Conservation (phyloP, 2,329 filamentous ascomycete species). For the Cladorrhinum sp. region DNA sequence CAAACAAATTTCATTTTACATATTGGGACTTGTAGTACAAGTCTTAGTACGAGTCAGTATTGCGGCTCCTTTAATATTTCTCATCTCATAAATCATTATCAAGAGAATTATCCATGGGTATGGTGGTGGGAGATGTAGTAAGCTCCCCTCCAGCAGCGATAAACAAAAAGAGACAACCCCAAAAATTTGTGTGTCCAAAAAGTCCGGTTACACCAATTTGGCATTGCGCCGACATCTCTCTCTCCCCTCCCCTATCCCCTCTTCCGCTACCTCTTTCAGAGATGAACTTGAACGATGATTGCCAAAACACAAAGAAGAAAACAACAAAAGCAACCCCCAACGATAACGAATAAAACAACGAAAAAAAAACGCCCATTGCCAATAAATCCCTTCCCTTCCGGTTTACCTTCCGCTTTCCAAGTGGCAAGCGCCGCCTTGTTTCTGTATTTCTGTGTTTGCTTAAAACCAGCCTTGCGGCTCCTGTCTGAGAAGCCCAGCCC, state of each 20-base stretch:
- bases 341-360: background rate
- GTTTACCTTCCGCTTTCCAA: slow-evolving; percentile 6
- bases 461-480: slow-evolving; percentile 20
- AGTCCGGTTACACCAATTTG: background rate
- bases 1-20: too few species aligned
- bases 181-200: background rate
- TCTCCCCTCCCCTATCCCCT: background rate
- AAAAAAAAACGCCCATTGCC: slow-evolving; percentile 7
- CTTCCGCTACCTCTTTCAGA: background rate
- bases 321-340: background rate
- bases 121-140: too few species aligned
- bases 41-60: too few species aligned
- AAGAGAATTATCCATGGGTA: too few species aligned
- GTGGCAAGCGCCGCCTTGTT: slow-evolving; percentile 18
- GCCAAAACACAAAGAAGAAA: background rate
- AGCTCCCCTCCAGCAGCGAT: background rate
- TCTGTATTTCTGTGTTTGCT: slow-evolving; percentile 5
- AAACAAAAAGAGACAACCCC: background rate
- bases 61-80: too few species aligned
- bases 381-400: background rate
- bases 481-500: slow-evolving; percentile 1
- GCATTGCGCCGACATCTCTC: background rate
- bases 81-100: too few species aligned
- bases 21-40: too few species aligned
- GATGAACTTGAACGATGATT: too few species aligned